Evolutionary conservation across 257 asterid species (phyloP).

Genomic region (Nemophila menziesii): DNA sequence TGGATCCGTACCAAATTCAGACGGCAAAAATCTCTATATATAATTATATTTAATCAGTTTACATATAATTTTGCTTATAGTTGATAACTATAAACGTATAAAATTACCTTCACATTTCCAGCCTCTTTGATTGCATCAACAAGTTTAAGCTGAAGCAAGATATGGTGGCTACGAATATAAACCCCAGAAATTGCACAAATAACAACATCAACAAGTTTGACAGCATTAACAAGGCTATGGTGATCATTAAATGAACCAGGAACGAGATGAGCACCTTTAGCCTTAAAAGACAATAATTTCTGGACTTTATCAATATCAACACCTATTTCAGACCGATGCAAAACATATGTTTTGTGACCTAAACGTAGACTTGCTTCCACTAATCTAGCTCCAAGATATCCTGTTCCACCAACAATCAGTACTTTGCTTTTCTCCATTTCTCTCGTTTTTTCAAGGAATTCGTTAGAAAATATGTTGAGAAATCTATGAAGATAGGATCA

Average conservation of each 20-base stretch:
- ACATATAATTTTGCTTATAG: too few species aligned
- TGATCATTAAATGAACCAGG: conserved; percentile 11
- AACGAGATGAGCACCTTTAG: conserved; percentile 16
- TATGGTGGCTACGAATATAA: conserved; percentile 16
- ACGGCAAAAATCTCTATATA: conserved; percentile 25
- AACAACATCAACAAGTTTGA: conserved; percentile 16
- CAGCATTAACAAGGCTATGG: conserved; percentile 17
- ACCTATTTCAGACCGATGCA: conserved; percentile 13
- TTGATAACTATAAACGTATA: neutral
- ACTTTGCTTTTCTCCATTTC: conserved; percentile 12
- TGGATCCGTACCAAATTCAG: conserved; percentile 27
- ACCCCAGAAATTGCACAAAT: conserved; percentile 21
- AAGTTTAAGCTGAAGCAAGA: conserved; percentile 20
- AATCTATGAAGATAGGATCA: too few species aligned
- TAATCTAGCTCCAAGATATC: conserved; percentile 14
- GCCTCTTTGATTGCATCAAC: conserved; percentile 19
- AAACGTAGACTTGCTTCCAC: conserved; percentile 14
- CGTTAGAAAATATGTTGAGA: too few species aligned
- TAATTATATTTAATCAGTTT: too few species aligned
- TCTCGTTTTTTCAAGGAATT: too few species aligned
- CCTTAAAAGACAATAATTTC: conserved; percentile 12
- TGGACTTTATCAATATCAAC: conserved; percentile 16
- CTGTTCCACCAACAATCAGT: conserved; percentile 16
- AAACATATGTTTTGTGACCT: conserved; percentile 16
- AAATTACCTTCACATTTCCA: conserved; percentile 20